Evolutionary conservation across 2,329 filamentous ascomycete species (phyloP).

Genomic region (Aspergillus novoparasiticus): DNA sequence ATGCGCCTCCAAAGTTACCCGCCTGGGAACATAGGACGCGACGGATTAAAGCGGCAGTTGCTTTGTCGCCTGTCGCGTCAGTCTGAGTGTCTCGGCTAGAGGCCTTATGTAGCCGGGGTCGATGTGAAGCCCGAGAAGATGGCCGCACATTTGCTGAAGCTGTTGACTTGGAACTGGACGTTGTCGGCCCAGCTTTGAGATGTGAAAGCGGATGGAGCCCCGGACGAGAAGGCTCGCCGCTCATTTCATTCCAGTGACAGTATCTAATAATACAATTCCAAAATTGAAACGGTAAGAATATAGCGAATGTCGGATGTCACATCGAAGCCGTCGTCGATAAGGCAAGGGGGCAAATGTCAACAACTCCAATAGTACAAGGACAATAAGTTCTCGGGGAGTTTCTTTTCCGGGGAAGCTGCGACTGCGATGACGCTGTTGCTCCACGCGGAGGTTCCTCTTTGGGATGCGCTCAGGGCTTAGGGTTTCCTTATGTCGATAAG

Average conservation of each 20-base stretch:
- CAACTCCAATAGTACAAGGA: neutral
- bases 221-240: slow-evolving; percentile 35
- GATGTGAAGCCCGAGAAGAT: slow-evolving; percentile 35
- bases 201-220: slow-evolving; percentile 44
- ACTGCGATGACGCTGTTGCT: slow-evolving; percentile 3
- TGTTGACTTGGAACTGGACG: slow-evolving; percentile 39
- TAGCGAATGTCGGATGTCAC: neutral
- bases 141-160: slow-evolving; percentile 31
- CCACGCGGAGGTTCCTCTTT: neutral
- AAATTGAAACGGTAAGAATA: neutral
- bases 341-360: neutral
- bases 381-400: neutral
- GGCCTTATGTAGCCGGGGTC: slow-evolving; percentile 29
- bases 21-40: slow-evolving; percentile 76
- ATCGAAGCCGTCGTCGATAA: neutral
- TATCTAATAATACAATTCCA: neutral
- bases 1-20: slow-evolving; percentile 44
- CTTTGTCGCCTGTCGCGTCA: slow-evolving; percentile 69
- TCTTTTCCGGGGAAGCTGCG: neutral
- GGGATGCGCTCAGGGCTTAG: neutral
- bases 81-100: slow-evolving; percentile 40
- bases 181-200: slow-evolving; percentile 40
- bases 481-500: neutral
- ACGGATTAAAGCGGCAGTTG: slow-evolving; percentile 79
- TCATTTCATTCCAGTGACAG: slow-evolving; percentile 41